Percentiles rank a stretch among this genome's conserved stretches.
Conservation (phyloP, 73 alveolate genomes). For the Uronychia setigera region DNA sequence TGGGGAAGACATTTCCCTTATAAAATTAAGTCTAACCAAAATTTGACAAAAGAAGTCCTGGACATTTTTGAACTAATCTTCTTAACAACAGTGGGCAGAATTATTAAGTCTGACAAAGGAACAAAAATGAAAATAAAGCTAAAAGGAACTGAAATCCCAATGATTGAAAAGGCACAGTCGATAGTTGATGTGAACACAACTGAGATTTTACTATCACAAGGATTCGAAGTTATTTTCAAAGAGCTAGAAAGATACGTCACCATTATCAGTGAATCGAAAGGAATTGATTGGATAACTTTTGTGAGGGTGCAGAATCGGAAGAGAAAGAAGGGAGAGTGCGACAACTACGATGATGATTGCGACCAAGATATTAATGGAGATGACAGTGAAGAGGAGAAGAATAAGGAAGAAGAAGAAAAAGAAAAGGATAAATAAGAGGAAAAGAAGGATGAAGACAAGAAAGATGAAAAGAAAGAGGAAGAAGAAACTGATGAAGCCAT, state of each 20-base stretch:
- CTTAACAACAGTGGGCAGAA: slow-evolving; percentile 54
- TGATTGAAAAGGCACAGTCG: slow-evolving; percentile 58
- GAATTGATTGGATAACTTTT: slow-evolving; percentile 68
- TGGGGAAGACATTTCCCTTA: slow-evolving; percentile 44
- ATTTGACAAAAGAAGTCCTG: slow-evolving; percentile 61
- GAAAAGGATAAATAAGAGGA: slow-evolving; percentile 36
- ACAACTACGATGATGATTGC: neutral
- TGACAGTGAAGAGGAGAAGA: slow-evolving; percentile 11
- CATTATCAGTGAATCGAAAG: slow-evolving; percentile 47
- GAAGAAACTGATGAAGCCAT: slow-evolving; percentile 27
- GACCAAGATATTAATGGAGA: neutral
- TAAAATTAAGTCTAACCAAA: slow-evolving; percentile 31
- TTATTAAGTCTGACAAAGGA: slow-evolving; percentile 54
- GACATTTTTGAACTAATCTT: slow-evolving; percentile 62
- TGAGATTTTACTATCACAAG: slow-evolving; percentile 43
- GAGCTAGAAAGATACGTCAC: slow-evolving; percentile 62
- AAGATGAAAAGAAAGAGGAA: slow-evolving; percentile 30
- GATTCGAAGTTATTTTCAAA: slow-evolving; percentile 60
- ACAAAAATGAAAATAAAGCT: slow-evolving; percentile 37
- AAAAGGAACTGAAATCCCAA: slow-evolving; percentile 59
- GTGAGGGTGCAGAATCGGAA: slow-evolving; percentile 47
- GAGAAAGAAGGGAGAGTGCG: slow-evolving; percentile 34
- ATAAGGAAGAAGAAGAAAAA: slow-evolving; percentile 39
- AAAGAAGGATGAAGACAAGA: slow-evolving; percentile 34
- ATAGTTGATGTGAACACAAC: slow-evolving; percentile 38